phyloP scores from a whole-genome alignment of 495 filamentous ascomycete species.

The Cairneyella variabilis region DNA sequence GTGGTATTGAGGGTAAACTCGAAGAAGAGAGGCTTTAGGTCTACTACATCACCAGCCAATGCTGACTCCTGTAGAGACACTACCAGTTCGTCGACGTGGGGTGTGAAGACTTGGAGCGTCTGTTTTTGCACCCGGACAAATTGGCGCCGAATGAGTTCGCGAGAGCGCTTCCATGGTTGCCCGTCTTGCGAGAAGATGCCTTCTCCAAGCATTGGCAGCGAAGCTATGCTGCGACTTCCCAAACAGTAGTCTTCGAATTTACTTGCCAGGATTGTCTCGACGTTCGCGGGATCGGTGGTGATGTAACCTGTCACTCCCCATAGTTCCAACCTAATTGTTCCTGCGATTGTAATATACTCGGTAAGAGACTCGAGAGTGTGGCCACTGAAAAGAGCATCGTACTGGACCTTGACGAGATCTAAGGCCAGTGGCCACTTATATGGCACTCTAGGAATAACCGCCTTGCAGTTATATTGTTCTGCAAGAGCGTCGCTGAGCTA shows the following conservation, averaged over 20 bases:
- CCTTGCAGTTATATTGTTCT: slow-evolving; percentile 23
- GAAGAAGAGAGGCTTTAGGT: slow-evolving; percentile 64
- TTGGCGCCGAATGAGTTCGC: slow-evolving; percentile 44
- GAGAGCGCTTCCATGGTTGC: slow-evolving; percentile 46
- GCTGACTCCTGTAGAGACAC: slow-evolving; percentile 36
- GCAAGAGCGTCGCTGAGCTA: no score
- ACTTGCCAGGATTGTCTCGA: slow-evolving; percentile 63
- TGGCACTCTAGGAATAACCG: slow-evolving; percentile 20
- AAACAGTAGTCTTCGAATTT: slow-evolving; percentile 55
- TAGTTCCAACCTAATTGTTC: slow-evolving; percentile 7
- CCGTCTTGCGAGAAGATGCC: slow-evolving; percentile 57
- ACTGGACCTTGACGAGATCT: slow-evolving; percentile 3
- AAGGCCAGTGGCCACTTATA: slow-evolving; percentile 32
- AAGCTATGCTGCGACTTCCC: slow-evolving; percentile 35
- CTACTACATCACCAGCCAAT: slow-evolving; percentile 40
- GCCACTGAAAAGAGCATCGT: slow-evolving; percentile 5
- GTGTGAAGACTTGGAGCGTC: slow-evolving; percentile 47
- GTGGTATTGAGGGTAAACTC: slow-evolving; percentile 60
- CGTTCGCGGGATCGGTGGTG: slow-evolving; percentile 68
- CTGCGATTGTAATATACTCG: no score
- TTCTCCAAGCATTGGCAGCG: slow-evolving; percentile 45
- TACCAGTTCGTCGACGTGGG: slow-evolving; percentile 52
- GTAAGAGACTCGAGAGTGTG: no score
- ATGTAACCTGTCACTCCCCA: slow-evolving; percentile 26
- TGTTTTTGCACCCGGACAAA: slow-evolving; percentile 44